Evolutionary conservation across 2,329 filamentous ascomycete genomes (phyloP).

Genomic region (Calonectria pteridis): DNA sequence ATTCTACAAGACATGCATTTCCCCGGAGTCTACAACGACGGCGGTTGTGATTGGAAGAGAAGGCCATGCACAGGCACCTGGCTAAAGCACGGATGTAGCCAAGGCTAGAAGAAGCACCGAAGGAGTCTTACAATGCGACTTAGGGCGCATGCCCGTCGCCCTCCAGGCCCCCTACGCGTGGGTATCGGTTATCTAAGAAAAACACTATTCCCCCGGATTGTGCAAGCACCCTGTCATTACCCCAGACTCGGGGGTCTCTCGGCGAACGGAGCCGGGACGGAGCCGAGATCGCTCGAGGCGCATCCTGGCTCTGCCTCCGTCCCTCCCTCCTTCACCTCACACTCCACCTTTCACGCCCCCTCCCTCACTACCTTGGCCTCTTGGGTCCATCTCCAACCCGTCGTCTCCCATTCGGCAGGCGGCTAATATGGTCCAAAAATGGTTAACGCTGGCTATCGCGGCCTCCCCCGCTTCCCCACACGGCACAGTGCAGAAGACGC

Average conservation of each 20-base stretch:
- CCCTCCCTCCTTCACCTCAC: background rate
- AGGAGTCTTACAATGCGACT: slow-evolving; percentile 1
- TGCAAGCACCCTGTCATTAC: background rate
- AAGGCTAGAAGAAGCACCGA: slow-evolving; percentile 4
- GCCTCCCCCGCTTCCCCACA: slow-evolving; percentile 9
- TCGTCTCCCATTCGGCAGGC: background rate
- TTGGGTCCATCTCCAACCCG: background rate
- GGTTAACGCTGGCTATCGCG: background rate
- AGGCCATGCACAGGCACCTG: background rate
- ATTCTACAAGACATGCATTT: background rate
- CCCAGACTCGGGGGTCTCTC: background rate
- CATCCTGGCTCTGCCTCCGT: background rate
- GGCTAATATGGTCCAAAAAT: background rate
- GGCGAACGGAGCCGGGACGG: slow-evolving; percentile 10
- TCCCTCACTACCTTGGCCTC: background rate
- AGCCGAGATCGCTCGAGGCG: background rate
- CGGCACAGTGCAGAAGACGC: slow-evolving; percentile 1
- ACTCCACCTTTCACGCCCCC: background rate
- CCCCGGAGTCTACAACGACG: background rate
- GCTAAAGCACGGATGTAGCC: background rate
- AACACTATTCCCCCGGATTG: background rate
- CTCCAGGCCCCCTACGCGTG: background rate
- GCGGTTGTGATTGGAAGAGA: background rate
- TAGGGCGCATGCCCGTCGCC: background rate
- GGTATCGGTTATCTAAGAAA: slow-evolving; percentile 2